Percentiles rank a stretch among this genome's conserved stretches.
Conservation (phyloP, 148 eudicot species). For the Cornus florida region DNA sequence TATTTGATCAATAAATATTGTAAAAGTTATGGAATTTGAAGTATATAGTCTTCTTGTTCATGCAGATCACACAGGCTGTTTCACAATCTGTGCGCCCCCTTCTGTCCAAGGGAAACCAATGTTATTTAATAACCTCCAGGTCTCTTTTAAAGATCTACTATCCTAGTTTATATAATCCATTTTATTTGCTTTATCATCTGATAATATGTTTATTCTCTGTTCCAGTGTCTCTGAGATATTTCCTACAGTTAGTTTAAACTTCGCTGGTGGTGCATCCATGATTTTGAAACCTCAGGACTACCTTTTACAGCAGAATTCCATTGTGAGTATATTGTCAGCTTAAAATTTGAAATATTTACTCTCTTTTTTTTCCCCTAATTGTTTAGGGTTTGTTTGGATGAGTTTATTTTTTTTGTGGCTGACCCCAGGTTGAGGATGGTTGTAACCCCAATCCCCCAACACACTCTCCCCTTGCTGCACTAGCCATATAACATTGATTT, state of each 20-base stretch:
- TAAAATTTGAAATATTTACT: not conserved
- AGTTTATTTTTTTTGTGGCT: not conserved
- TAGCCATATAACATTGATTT: not conserved
- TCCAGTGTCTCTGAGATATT: conserved; percentile 67
- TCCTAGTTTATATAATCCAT: conserved; percentile 7
- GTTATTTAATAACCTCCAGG: conserved; percentile 79
- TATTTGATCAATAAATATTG: not conserved
- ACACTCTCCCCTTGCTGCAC: too few relatives aligned
- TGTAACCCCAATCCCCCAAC: not conserved
- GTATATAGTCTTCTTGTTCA: not conserved
- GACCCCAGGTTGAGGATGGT: not conserved
- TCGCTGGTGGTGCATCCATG: conserved; percentile 80
- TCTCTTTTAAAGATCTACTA: conserved; percentile 13
- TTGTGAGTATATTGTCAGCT: conserved; percentile 43
- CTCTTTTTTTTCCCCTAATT: not conserved
- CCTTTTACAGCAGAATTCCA: conserved; percentile 74
- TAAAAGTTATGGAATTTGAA: not conserved
- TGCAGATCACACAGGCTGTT: conserved; percentile 58
- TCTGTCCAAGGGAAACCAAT: conserved; percentile 63
- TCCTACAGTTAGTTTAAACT: conserved; percentile 71
- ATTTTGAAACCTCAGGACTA: conserved; percentile 74
- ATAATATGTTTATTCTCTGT: conserved; percentile 12
- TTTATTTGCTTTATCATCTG: not conserved
- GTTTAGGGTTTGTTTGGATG: not conserved
- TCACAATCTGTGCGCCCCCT: conserved; percentile 67